Percentiles rank a stretch among this genome's conserved stretches.
Conservation (phyloP, 768 basidiomycete species). For the Lenzites betulinus region DNA sequence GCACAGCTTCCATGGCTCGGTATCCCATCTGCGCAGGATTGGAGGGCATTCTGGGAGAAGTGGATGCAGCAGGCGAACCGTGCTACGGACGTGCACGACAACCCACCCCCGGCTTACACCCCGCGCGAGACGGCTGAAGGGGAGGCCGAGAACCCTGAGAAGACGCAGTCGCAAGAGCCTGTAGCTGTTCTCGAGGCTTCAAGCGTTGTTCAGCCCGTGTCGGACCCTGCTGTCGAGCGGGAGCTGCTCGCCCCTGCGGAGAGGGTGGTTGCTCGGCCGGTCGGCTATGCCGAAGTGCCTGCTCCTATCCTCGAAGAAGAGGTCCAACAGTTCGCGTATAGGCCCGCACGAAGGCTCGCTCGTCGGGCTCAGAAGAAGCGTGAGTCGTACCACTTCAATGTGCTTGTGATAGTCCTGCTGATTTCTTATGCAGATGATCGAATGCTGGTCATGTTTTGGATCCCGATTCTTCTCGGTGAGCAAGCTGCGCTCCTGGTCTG, state of each 20-base stretch:
- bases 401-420: not conserved
- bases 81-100: constrained; percentile 47
- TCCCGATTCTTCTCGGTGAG: constrained; percentile 80
- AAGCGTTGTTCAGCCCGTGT: too few relatives aligned
- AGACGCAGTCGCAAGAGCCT: constrained; percentile 15
- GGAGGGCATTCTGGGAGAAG: constrained; percentile 75
- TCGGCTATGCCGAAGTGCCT: constrained; percentile 48
- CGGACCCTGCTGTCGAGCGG: constrained; percentile 7
- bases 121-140: constrained; percentile 42
- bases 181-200: not conserved
- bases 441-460: constrained; percentile 85
- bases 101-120: constrained; percentile 75
- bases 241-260: constrained; percentile 30
- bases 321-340: constrained; percentile 67
- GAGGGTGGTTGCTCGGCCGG: constrained; percentile 36
- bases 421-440: constrained; percentile 59
- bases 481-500: constrained; percentile 22
- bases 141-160: constrained; percentile 22
- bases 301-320: constrained; percentile 65
- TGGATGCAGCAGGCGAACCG: constrained; percentile 60
- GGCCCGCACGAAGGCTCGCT: constrained; percentile 47
- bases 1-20: constrained; percentile 31
- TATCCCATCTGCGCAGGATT: constrained; percentile 49
- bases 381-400: constrained; percentile 37
- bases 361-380: constrained; percentile 66